Base-by-base conservation (phyloP, 2,329 filamentous ascomycete genomes). In the Penicillium digitatum region DNA sequence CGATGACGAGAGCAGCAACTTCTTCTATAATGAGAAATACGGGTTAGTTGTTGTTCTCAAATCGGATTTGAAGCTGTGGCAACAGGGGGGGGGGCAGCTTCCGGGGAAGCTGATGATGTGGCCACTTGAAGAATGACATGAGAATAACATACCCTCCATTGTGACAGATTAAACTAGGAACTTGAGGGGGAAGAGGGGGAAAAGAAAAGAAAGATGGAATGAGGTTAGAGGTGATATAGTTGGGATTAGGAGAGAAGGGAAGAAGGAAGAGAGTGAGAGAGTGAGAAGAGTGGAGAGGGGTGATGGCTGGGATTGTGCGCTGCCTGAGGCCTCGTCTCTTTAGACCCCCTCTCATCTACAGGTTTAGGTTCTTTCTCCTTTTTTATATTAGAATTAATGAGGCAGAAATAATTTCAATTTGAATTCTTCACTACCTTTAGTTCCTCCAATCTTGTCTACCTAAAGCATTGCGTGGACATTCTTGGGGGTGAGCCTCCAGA, bases 1-100 rank as follows among this genome's bases (percentile, higher is more conserved):
- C 94, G 83, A 99, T 97, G 82, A 99, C 94, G 90, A 99, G 92
- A 81, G 94, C 94, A 81, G 94, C 94, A 82, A 99, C 94, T 90
- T 99, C 94, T 87, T 99, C 94, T 97, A 77, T 80, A 81, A 64
- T 61, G 60, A 62, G 69, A 62, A 75, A 67, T 52, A 66, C 58
- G 65, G 32, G 74, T 78, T 68, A 78, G 75, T 45, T 20, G 31
- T 69, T 63, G 65, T 51, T 54, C 45, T 35, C 51, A 48, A 62
- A 12, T 27, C 10, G 46, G 54, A 46, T 49, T 47, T 46, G 43
- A 40, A 58, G 52, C 54, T 57, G 51, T 42, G 39, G 39, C 39
- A 54, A 37, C 45, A 49, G 32, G 56, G 53, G 61, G 52, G 57
- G 55, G 54, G 56, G 55, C 54, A 48, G 54, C 50, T 51, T 56